Evolutionary conservation across 2,329 filamentous ascomycete species (phyloP), one percentile per base, ranked within the genome.

Genomic region (Sclerotinia subarctica): DNA sequence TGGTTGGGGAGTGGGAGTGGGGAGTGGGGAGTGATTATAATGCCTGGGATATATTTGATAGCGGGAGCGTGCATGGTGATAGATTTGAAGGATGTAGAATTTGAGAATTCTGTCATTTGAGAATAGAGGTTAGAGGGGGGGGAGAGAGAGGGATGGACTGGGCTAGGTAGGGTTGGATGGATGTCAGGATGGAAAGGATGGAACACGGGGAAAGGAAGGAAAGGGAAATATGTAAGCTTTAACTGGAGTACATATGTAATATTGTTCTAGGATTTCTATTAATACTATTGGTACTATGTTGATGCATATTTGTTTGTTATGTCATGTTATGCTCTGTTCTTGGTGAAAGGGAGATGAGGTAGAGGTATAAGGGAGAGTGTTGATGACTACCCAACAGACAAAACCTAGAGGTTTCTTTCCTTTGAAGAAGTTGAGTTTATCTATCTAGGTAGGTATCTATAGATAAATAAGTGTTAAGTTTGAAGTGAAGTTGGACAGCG

Each of bases 51-150:
- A 26, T 60, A 24, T 51, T 51, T 42, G 46, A 51, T 38, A 42
- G 46, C 46, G 32, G 38, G 46, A 62, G 46, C 59, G 59, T 62
- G 46, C 29, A 51, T 62, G 59, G 4, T 52, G 38, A 52, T 63
- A 63, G 32, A 51, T 63, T 24, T 26, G 29, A 63, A 19, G 42
- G 29, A 52, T 51, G 29, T 51, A 51, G 32, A 63, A 63, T 38
- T 63, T 21, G 38, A 59, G 15, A 59, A 62, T 19, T 24, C 26
- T 59, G 24, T 26, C 15, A 21, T 29, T 42, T 29, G 24, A 46
- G 56, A 46, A 46, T 21, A 21, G 19, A 10, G 10, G n/a, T 26
- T 49, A 26, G 13, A 17, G n/a, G 19, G 10, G 4, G 15, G 7
- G 53, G 19, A 17, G n/a, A 26, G 1, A 32, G 7, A 47, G 24